A percentile compares a stretch with the other conserved stretches of the same genome.
Evolutionary conservation across 495 filamentous ascomycete species (phyloP).

Genomic region (Aspergillus egyptiacus): DNA sequence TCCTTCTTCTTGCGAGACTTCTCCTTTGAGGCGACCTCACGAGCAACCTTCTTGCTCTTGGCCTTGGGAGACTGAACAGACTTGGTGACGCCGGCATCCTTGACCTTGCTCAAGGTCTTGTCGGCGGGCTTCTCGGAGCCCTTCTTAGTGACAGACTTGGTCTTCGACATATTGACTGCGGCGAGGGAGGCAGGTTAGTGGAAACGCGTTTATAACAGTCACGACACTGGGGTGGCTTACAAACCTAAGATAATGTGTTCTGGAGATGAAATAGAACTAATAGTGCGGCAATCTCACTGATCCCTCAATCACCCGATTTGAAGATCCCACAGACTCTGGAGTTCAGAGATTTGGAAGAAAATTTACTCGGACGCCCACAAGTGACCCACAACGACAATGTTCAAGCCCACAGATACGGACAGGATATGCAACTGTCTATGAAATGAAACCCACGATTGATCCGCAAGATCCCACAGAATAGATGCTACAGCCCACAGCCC

Average conservation of each 20-base stretch:
- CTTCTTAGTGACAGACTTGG: conserved; percentile 42
- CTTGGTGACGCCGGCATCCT: conserved; percentile 48
- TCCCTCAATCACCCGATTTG: conserved; percentile 41
- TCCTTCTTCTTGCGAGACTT: conserved; percentile 45
- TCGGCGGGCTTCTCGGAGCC: conserved; percentile 38
- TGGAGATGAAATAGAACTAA: conserved; percentile 16
- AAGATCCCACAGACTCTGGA: conserved; percentile 28
- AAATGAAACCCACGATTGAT: conserved; percentile 41
- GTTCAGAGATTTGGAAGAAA: conserved; percentile 19
- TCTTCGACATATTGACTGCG: conserved; percentile 47
- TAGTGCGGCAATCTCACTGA: conserved; percentile 40
- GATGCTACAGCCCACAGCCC: conserved; percentile 46
- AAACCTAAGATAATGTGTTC: conserved; percentile 7
- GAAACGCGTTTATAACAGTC: not conserved
- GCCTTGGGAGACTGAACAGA: conserved; percentile 42
- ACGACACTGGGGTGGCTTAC: not conserved
- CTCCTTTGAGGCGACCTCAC: conserved; percentile 39
- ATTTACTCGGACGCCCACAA: conserved; percentile 36
- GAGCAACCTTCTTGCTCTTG: conserved; percentile 47
- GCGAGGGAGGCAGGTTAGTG: conserved; percentile 12
- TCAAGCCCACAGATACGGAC: conserved; percentile 45
- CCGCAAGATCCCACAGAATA: conserved; percentile 42
- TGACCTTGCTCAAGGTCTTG: conserved; percentile 49
- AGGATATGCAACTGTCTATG: conserved; percentile 42
- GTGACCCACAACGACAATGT: conserved; percentile 44